Base-by-base conservation (phyloP, 768 basidiomycete genomes). In the Psilocybe cubensis region DNA sequence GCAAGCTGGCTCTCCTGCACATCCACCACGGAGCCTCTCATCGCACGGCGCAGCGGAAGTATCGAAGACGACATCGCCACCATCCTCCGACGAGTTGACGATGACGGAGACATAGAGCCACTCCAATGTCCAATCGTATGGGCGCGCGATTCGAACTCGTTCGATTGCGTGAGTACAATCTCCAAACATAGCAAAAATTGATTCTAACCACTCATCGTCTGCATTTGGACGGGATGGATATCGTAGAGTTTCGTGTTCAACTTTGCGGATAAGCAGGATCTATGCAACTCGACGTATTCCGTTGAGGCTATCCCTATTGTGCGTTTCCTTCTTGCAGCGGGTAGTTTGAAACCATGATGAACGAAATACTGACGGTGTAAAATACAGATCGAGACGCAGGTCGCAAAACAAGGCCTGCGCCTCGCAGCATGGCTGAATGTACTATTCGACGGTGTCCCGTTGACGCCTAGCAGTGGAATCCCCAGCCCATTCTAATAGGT, bases 391-490 rank as follows among this genome's bases (percentile, higher is more conserved):
- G 77, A 80, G 62, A 61, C 68, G 0, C 79, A 80, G 54, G 72
- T 80, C 18, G 78, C 78, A 12, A 78, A 77, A 61, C 73, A 75
- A 58, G 79, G 79, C 1, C 77, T 75, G 56, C 77, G 78, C 25
- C 68, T 81, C 21, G 80, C 80, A 6, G 79, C 79, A 2, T 80
- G 79, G 80, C 65, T 81, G 43, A 81, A 81, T 60, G 76, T 78
- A 4, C 61, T 81, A n/a, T 79, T 83, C 49, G 74, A 76, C 45
- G 74, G 73, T 6, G 63, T 41, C 10, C 51, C 46, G 3, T 20
- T 48, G n/a, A 48, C 46, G 12, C 46, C 46, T 10, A 48, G 46
- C 31, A 48, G 46, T 12, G 46, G 46, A 7, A 48, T 48, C 17
- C 46, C 46, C 4, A 48, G 27, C 1, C 18, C 46, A 6, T 48